Evolutionary conservation across 306 rosid genomes (phyloP), one percentile per base, ranked within the genome.

Genomic region (Vigna nakashimae): DNA sequence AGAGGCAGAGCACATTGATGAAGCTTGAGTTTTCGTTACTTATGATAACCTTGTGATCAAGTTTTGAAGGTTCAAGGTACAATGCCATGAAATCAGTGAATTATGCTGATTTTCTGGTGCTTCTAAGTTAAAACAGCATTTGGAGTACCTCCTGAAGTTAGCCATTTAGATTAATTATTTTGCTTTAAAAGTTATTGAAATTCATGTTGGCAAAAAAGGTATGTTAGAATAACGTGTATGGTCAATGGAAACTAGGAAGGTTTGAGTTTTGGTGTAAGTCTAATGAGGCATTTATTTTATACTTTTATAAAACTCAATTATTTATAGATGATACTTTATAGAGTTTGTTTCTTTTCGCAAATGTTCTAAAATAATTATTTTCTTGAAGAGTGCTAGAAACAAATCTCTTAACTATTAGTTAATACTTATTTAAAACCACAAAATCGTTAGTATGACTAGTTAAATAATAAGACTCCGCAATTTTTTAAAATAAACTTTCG

Each of bases 11-110:
- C 68, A 63, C 64, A 55, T 63, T 16, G 36, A 18, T 64, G 77
- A 53, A 65, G 52, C 46, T 73, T 60, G 69, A 73, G 50, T 71
- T 58, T 10, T 73, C 65, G 38, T 43, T 71, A 46, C 65, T 20
- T 62, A 9, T 82, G 48, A 75, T 65, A 16, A 66, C 20, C 26
- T 8, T 18, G 63, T 20, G 50, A 24, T 57, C 30, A 53, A 17
- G 55, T 73, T 42, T 73, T 73, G 77, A 73, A 38, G 55, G 67
- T 57, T 57, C 42, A 7, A 43, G 58, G 56, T 16, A 45, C 32
- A 12, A 45, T 45, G 18, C 32, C 32, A 30, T 30, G 32, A 30
- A 5, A 30, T 30, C 3, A 20, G 32, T 30, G 32, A 30, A 30
- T 30, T 30, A 4, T 30, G 32, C 3, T 30, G 5, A 30, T 30